A percentile compares a stretch with the other conserved stretches of the same genome.
Evolutionary conservation across 768 basidiomycete genomes (phyloP).

Genomic region (Collybiopsis confluens): DNA sequence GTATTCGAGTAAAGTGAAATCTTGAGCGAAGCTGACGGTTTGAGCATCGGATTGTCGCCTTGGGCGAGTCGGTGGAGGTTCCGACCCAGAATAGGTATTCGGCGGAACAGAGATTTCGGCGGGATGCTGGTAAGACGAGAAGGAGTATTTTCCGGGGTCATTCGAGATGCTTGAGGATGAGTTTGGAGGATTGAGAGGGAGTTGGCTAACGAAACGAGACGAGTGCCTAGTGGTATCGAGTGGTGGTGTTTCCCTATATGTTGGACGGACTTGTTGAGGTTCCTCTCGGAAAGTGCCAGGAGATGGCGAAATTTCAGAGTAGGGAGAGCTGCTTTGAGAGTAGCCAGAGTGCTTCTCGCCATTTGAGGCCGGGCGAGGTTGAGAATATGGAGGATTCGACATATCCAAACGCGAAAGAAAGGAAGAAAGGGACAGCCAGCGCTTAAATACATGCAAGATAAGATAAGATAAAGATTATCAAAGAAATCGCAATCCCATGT

Average conservation of each 20-base stretch:
- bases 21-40: slow-evolving; percentile 39
- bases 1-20: slow-evolving; percentile 21
- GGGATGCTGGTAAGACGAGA: slow-evolving; percentile 58
- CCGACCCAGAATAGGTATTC: slow-evolving; percentile 30
- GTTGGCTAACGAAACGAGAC: slow-evolving; percentile 19
- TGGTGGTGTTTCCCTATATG: not conserved
- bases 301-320: no score
- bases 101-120: slow-evolving; percentile 56
- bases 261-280: not conserved
- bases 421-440: not conserved
- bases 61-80: slow-evolving; percentile 15
- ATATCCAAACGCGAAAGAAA: not conserved
- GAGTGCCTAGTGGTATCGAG: not conserved
- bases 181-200: slow-evolving; percentile 9
- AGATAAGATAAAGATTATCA: slow-evolving; percentile 14
- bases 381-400: not conserved
- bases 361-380: not conserved
- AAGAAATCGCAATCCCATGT: slow-evolving; percentile 57
- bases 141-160: slow-evolving; percentile 29
- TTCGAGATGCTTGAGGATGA: not conserved
- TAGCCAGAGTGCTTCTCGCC: no score
- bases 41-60: slow-evolving; percentile 21
- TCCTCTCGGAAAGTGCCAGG: no score
- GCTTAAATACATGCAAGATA: not conserved
- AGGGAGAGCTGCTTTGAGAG: no score